A percentile compares a stretch with the other conserved stretches of the same genome.
phyloP scores from a whole-genome alignment of 768 basidiomycete genomes.

The Termitomyces sp. region DNA sequence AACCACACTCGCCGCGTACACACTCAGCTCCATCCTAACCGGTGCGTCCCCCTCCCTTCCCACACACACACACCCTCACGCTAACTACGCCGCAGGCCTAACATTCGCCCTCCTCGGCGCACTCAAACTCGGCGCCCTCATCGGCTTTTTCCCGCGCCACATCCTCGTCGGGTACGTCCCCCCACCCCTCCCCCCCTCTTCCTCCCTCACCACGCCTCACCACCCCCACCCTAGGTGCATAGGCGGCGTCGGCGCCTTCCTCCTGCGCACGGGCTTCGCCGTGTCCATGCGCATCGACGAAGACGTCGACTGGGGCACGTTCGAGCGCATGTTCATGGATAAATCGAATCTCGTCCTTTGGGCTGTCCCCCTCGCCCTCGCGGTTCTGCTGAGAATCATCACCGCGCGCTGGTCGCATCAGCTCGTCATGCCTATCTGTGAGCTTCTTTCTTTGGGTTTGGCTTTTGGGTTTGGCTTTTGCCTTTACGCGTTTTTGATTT shows the following conservation, averaged over 20 bases:
- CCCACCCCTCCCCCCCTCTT: background rate
- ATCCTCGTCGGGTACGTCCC: constrained; percentile 79
- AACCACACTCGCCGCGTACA: constrained; percentile 86
- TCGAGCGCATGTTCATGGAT: constrained; percentile 66
- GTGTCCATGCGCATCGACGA: constrained; percentile 82
- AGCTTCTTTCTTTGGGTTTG: constrained; percentile 20
- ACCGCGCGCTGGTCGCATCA: constrained; percentile 82
- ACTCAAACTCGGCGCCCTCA: constrained; percentile 75
- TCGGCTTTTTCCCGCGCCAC: constrained; percentile 95
- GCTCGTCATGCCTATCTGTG: constrained; percentile 85
- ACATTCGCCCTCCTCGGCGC: constrained; percentile 85
- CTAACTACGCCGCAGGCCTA: too few relatives aligned
- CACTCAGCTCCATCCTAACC: constrained; percentile 83
- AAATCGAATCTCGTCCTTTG: constrained; percentile 66
- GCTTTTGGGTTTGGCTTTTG: constrained; percentile 5
- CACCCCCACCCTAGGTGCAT: constrained; percentile 75
- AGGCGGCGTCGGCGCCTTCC: constrained; percentile 93
- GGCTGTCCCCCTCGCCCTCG: constrained; percentile 73
- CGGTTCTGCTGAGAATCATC: constrained; percentile 72
- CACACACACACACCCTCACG: too few relatives aligned
- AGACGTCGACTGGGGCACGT: constrained; percentile 58
- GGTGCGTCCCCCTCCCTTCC: constrained; percentile 37
- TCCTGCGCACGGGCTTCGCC: constrained; percentile 85
- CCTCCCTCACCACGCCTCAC: too few relatives aligned
- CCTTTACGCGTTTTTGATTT: too few relatives aligned